A percentile compares a stretch with the other conserved stretches of the same genome.
These are phyloP conservation scores for Saussurea involucrata DNA, from an alignment of 129 eudicot species.

Conservation along the genomic window DNA sequence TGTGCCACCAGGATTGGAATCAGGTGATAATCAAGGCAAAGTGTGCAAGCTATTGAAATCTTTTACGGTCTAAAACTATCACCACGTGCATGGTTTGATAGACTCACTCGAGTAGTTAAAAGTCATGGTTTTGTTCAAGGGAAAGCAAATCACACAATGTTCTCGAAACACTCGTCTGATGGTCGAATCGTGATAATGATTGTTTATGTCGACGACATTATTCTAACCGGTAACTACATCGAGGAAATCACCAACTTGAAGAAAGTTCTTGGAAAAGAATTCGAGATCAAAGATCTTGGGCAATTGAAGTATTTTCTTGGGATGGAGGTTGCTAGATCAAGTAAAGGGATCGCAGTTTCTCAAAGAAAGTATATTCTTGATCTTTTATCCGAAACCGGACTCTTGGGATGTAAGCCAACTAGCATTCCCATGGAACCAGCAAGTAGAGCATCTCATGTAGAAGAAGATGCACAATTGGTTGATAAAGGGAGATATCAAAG, in stretches of 20 bases:
- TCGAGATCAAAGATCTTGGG: background rate
- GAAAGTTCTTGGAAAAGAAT: background rate
- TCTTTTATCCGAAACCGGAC: too few species aligned
- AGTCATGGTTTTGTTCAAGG: background rate
- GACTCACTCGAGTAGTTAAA: background rate
- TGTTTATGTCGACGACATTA: slow-evolving; percentile 6
- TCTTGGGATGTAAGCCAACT: too few species aligned
- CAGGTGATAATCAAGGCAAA: background rate
- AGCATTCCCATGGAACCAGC: too few species aligned
- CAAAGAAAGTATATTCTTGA: too few species aligned
- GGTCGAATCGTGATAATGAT: background rate
- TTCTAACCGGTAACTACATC: background rate
- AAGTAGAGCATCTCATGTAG: too few species aligned
- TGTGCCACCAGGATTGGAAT: too few species aligned
- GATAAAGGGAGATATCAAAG: background rate
- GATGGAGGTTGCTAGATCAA: background rate
- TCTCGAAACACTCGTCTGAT: background rate
- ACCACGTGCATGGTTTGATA: background rate
- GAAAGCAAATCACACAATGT: background rate
- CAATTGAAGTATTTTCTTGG: background rate
- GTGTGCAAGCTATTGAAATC: slow-evolving; percentile 2
- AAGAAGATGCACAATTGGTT: too few species aligned
- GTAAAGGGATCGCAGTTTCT: background rate
- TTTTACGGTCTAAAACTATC: slow-evolving; percentile 5
- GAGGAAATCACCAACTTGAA: background rate